Evolutionary conservation across 129 eudicot genomes (phyloP).

Genomic region (Pulicaria dysenterica): DNA sequence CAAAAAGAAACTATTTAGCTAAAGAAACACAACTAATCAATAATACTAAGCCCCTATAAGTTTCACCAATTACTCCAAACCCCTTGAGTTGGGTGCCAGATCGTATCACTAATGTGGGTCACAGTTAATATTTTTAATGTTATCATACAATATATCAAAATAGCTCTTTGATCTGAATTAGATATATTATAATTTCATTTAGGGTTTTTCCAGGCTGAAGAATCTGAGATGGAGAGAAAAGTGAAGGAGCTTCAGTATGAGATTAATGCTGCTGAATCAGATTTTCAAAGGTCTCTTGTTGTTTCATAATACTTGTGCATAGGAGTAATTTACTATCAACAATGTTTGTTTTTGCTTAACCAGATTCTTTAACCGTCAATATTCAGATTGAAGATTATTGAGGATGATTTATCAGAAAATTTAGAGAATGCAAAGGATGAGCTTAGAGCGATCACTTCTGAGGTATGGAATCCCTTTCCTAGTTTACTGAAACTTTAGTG

Average conservation of each 20-base stretch:
- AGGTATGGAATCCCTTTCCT: constrained; percentile 46
- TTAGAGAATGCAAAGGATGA: constrained; percentile 44
- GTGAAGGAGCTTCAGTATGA: constrained; percentile 66
- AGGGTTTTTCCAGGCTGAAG: constrained; percentile 69
- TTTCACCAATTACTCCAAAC: too few species aligned
- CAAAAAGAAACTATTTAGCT: too few species aligned
- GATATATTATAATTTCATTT: constrained; percentile 5
- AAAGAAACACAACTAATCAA: too few species aligned
- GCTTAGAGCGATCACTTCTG: constrained; percentile 34
- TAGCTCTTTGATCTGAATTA: too few species aligned
- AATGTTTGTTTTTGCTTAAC: constrained; percentile 19
- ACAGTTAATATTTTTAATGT: too few species aligned
- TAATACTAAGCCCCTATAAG: too few species aligned
- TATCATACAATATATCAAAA: too few species aligned
- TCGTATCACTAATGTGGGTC: too few species aligned
- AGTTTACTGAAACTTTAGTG: constrained; percentile 4
- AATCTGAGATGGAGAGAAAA: constrained; percentile 66
- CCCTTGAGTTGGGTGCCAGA: too few species aligned
- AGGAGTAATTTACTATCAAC: not conserved
- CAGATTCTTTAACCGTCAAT: constrained; percentile 29
- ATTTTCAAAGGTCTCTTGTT: constrained; percentile 49
- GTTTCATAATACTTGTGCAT: constrained; percentile 9
- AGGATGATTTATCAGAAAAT: constrained; percentile 50
- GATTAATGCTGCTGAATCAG: constrained; percentile 52
- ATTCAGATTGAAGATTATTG: constrained; percentile 62